Conservation (phyloP, 768 basidiomycete genomes). For the Strobilomyces confusus region DNA sequence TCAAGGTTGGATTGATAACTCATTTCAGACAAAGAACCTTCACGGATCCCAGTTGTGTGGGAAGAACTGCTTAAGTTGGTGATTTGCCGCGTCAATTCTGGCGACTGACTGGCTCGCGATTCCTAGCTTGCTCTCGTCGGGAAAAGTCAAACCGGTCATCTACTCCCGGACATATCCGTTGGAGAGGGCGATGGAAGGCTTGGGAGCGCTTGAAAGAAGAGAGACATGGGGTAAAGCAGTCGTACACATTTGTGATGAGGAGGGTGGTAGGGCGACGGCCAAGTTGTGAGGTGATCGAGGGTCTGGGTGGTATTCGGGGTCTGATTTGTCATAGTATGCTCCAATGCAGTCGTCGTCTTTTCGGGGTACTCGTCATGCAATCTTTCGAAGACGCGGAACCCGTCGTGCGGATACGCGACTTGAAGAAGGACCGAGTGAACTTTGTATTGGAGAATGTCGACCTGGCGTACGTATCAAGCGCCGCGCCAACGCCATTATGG, state of each 20-base stretch:
- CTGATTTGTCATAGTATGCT: not conserved
- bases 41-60: conserved; percentile 67
- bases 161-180: conserved; percentile 70
- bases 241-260: conserved; percentile 57
- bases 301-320: conserved; percentile 21
- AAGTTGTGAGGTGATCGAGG: conserved; percentile 35
- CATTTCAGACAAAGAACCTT: conserved; percentile 57
- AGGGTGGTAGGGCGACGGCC: conserved; percentile 24
- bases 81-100: not conserved
- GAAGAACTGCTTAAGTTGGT: conserved; percentile 60
- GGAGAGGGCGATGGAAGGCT: conserved; percentile 60
- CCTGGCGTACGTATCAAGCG: conserved; percentile 64
- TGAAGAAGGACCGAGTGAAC: conserved; percentile 81
- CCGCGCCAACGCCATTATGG: not conserved
- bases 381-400: conserved; percentile 48
- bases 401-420: conserved; percentile 75
- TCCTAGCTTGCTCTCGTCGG: conserved; percentile 62
- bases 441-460: conserved; percentile 97
- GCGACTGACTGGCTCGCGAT: conserved; percentile 1
- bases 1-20: not conserved
- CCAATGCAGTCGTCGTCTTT: not conserved
- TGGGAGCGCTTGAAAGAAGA: conserved; percentile 72
- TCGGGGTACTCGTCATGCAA: conserved; percentile 31
- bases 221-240: conserved; percentile 93
- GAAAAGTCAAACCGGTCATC: conserved; percentile 61